Percentiles rank a stretch among this genome's conserved stretches.
Conservation (phyloP, 2,329 filamentous ascomycete genomes). For the Pyricularia sp. region DNA sequence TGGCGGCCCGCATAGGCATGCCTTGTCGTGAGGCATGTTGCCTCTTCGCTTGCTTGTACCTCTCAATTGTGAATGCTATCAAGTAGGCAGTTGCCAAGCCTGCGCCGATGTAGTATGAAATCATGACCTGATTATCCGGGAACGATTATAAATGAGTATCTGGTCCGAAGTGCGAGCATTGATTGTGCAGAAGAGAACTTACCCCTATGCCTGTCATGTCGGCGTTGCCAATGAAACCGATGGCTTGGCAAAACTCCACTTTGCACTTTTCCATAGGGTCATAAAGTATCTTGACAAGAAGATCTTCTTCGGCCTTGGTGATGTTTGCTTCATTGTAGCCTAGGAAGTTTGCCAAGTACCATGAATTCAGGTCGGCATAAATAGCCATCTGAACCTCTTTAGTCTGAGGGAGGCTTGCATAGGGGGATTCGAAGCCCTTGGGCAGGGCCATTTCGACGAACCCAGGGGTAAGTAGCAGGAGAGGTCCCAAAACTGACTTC, state of each 20-base stretch:
- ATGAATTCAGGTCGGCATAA: neutral
- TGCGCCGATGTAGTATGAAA: constrained; percentile 11
- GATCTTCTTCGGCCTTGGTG: constrained; percentile 1
- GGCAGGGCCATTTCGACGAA: neutral
- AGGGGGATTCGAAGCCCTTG: neutral
- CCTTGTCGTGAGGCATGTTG: neutral
- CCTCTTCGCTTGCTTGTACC: constrained; percentile 1
- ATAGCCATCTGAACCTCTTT: neutral
- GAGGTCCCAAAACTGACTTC: neutral
- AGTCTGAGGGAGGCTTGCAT: neutral
- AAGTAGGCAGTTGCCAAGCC: constrained; percentile 8
- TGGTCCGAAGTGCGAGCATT: neutral
- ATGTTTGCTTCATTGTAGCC: neutral
- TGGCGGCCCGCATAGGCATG: neutral
- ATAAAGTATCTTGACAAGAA: constrained; percentile 3
- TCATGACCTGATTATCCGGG: constrained; percentile 3
- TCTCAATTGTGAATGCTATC: constrained; percentile 6
- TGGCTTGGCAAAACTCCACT: constrained; percentile 9
- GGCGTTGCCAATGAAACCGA: constrained; percentile 10
- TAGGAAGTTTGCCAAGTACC: neutral
- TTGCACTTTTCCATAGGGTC: constrained; percentile 6
- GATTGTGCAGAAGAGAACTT: neutral
- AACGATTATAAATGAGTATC: neutral
- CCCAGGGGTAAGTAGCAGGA: neutral
- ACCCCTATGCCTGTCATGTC: constrained; percentile 13